A percentile compares a stretch with the other conserved stretches of the same genome.
Conservation (phyloP, 805 yeast genomes). For the Saccharomycopsis babjevae region DNA sequence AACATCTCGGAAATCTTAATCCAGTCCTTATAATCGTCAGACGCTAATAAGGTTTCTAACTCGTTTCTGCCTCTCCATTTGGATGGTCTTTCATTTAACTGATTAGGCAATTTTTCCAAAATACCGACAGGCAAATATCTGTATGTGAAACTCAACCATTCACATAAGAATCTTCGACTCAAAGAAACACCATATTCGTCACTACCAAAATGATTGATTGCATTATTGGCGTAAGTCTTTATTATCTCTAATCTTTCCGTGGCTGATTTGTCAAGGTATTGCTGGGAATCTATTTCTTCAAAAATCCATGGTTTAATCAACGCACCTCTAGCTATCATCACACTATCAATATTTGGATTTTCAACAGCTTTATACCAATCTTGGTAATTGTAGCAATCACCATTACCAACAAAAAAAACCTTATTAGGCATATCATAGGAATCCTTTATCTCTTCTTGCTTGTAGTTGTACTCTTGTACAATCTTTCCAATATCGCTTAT, state of each 20-base stretch:
- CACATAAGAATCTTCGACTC: constrained; percentile 87
- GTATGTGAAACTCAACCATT: constrained; percentile 87
- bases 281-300: constrained; percentile 85
- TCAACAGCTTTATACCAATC: constrained; percentile 75
- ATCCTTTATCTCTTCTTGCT: constrained; percentile 51
- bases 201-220: constrained; percentile 95
- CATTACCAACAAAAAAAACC: constrained; percentile 86
- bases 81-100: constrained; percentile 88
- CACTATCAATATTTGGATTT: constrained; percentile 69
- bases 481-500: constrained; percentile 61
- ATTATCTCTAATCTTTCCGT: constrained; percentile 76
- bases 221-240: constrained; percentile 59
- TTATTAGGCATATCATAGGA: constrained; percentile 41
- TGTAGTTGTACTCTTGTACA: constrained; percentile 47
- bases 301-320: constrained; percentile 98
- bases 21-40: constrained; percentile 87
- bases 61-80: constrained; percentile 90
- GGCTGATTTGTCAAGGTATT: constrained; percentile 84
- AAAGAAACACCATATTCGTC: constrained; percentile 89
- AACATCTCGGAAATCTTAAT: constrained; percentile 92
- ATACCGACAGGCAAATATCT: constrained; percentile 92
- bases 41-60: constrained; percentile 79
- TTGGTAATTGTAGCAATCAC: constrained; percentile 77
- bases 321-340: constrained; percentile 97
- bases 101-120: constrained; percentile 78